phyloP scores from a whole-genome alignment of 2,329 filamentous ascomycete species.

The Sporothrix pseudoabietina region DNA sequence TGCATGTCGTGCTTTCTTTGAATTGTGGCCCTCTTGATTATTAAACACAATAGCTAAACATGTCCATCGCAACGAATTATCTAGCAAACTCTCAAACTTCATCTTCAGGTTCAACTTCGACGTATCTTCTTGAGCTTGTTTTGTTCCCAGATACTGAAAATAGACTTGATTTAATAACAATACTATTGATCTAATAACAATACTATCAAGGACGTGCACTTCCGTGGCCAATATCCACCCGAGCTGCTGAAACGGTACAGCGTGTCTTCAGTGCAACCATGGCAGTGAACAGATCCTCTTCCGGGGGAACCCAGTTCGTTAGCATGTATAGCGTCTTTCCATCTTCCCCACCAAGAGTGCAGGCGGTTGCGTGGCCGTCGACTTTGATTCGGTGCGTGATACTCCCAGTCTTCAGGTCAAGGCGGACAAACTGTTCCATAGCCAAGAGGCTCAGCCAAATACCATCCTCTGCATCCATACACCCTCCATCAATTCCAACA shows the following conservation, averaged over 20 bases:
- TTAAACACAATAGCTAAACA: too few relatives aligned
- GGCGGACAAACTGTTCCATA: conserved; percentile 2
- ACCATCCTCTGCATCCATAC: conserved; percentile 4
- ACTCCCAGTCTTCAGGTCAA: neutral
- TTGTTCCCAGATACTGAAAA: too few relatives aligned
- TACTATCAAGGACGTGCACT: neutral
- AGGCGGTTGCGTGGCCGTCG: conserved; percentile 6
- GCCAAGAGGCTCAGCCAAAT: conserved; percentile 3
- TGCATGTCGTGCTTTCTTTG: too few relatives aligned
- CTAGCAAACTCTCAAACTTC: too few relatives aligned
- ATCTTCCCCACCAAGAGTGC: conserved; percentile 5
- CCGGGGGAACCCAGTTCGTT: neutral
- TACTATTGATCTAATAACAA: neutral
- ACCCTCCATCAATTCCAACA: conserved; percentile 10
- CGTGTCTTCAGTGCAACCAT: neutral
- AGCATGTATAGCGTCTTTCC: conserved; percentile 3
- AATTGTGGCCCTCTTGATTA: too few relatives aligned
- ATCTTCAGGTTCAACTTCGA: too few relatives aligned
- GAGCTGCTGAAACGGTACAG: neutral
- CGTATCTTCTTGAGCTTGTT: too few relatives aligned
- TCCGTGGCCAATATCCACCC: neutral
- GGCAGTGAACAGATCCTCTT: neutral
- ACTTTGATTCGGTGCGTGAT: conserved; percentile 4
- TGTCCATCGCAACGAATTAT: too few relatives aligned
- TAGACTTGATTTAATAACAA: neutral